Conservation (phyloP, 108 stramenopile genomes). For the Skeletonema grethae region DNA sequence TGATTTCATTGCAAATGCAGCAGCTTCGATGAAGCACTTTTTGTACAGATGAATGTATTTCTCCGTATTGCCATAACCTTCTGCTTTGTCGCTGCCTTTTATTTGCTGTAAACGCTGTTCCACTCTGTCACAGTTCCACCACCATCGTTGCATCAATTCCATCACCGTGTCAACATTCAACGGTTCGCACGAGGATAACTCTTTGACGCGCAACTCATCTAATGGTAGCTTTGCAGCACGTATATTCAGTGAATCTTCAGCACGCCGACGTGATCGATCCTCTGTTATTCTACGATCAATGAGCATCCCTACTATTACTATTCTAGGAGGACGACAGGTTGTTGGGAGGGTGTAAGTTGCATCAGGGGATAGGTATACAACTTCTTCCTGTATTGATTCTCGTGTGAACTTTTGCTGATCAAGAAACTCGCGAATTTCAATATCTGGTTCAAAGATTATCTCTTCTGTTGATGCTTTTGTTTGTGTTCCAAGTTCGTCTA, state of each 20-base stretch:
- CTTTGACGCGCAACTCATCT: slow-evolving; percentile 49
- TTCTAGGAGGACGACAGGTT: slow-evolving; percentile 46
- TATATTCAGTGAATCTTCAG: slow-evolving; percentile 45
- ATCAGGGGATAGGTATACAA: slow-evolving; percentile 83
- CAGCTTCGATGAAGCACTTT: slow-evolving; percentile 63
- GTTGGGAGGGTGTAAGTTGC: slow-evolving; percentile 54
- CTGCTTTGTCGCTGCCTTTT: background rate
- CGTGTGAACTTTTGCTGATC: slow-evolving; percentile 22
- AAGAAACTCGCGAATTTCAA: slow-evolving; percentile 33
- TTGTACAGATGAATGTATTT: slow-evolving; percentile 18
- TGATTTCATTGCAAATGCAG: slow-evolving; percentile 56
- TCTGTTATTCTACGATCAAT: slow-evolving; percentile 78
- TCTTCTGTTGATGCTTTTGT: background rate
- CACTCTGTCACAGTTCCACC: slow-evolving; percentile 54
- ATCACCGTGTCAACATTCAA: slow-evolving; percentile 82
- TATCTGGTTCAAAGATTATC: slow-evolving; percentile 21
- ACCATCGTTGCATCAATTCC: slow-evolving; percentile 81
- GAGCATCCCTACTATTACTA: slow-evolving; percentile 74
- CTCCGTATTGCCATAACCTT: background rate
- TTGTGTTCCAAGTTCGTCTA: slow-evolving; percentile 44
- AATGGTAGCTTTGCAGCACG: slow-evolving; percentile 52
- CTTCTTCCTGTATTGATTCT: slow-evolving; percentile 5
- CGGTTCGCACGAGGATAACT: slow-evolving; percentile 58
- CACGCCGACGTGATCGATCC: slow-evolving; percentile 61
- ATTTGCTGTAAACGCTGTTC: background rate